Percentiles rank a stretch among this genome's conserved stretches.
These are phyloP conservation scores for Eucalyptus rudis DNA, from an alignment of 345 rosid species.

Conservation along the genomic window DNA sequence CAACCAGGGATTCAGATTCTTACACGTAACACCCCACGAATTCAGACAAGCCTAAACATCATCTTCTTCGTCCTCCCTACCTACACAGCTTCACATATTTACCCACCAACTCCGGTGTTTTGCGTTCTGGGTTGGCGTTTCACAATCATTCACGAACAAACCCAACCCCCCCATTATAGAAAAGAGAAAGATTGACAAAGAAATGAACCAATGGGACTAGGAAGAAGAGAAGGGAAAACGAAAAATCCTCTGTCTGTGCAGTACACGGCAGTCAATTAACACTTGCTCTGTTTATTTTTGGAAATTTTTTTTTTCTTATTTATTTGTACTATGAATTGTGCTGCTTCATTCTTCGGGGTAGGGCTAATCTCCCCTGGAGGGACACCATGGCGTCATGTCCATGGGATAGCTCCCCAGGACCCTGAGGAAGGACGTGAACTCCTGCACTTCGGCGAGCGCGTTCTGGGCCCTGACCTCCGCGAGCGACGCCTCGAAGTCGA, in stretches of 20 bases:
- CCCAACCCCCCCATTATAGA: neutral
- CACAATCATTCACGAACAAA: neutral
- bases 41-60: neutral
- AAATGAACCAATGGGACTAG: neutral
- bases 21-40: neutral
- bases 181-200: neutral
- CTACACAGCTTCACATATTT: neutral
- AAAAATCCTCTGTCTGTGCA: neutral
- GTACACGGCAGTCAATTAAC: neutral
- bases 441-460: constrained; percentile 44
- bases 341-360: neutral
- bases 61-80: neutral
- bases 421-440: constrained; percentile 41
- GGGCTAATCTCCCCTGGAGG: constrained; percentile 18
- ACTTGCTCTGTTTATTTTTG: neutral
- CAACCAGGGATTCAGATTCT: neutral
- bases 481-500: constrained; percentile 45
- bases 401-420: constrained; percentile 42
- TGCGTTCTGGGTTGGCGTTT: neutral
- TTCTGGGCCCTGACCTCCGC: constrained; percentile 38
- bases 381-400: constrained; percentile 48
- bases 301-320: neutral
- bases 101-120: neutral
- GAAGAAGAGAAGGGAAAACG: neutral
- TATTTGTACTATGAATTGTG: neutral